Base-by-base conservation (phyloP, 495 filamentous ascomycete genomes). In the Evansstolkia leycettana region DNA sequence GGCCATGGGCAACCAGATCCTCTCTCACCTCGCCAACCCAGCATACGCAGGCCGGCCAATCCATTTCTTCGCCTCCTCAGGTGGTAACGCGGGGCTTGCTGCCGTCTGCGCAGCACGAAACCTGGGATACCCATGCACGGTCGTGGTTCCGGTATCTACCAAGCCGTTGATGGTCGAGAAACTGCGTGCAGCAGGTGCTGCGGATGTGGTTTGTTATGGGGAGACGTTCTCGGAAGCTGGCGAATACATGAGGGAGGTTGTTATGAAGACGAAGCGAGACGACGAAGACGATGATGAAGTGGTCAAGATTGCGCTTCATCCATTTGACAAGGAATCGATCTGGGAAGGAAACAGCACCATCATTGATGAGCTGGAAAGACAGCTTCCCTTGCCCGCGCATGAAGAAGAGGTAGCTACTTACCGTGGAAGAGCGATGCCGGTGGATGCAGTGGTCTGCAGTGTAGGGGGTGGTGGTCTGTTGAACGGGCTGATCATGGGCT, bases 51-150 rank as follows among this genome's bases (percentile, higher is more conserved):
- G 51, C 36, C 45, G 48, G 13, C 42, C 52, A 14, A 58, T 77
- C 4, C 85, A 89, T 57, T 93, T 95, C 75, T 94, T 83, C 66
- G 84, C 73, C 58, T 84, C 78, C 32, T 81, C 75, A 18, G 90
- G 84, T 41, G 89, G 89, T 38, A 95, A 95, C 54, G 89, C 89
- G 9, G 89, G 90, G 3, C 75, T 98, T 2, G 90, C 89, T 11
- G 88, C 84, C 50, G 84, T 84, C 5, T 81, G 77, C 14, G 85
- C 89, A 10, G 82, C 86, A 10, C 58, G 51, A 9, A 57, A 69
- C 8, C 69, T 94, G n/a, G 54, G 64, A n/a, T 72, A 73, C 38
- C 75, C 76, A 0, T 78, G 75, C 45, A 94, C 87, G 14, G 81
- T 98, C 39, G 83, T 89, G 11, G 78, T 94, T 0, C 84, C 90